Conservation (phyloP, 2,329 filamentous ascomycete genomes). For the Beauveria caledonica region DNA sequence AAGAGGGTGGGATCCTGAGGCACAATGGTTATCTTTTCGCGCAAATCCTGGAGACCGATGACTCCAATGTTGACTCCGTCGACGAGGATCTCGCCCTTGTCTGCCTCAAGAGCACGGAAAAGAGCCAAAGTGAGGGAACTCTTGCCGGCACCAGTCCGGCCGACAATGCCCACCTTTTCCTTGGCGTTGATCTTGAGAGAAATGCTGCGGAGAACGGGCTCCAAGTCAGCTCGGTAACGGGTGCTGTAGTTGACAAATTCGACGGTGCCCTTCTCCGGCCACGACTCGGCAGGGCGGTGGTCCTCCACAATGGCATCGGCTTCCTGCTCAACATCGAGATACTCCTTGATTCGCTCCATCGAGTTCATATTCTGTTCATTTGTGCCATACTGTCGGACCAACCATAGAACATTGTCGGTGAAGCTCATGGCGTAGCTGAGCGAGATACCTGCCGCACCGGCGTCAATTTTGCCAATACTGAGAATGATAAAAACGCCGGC, state of each 20-base stretch:
- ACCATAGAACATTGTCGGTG: slow-evolving; percentile 93
- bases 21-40: slow-evolving; percentile 92
- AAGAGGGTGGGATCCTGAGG: slow-evolving; percentile 95
- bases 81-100: slow-evolving; percentile 80
- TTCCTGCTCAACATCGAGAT: slow-evolving; percentile 92
- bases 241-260: slow-evolving; percentile 88
- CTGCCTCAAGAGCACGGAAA: slow-evolving; percentile 88
- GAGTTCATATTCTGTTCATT: slow-evolving; percentile 99
- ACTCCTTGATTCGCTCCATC: slow-evolving; percentile 94
- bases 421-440: slow-evolving; percentile 95
- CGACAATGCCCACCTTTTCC: slow-evolving; percentile 94
- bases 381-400: slow-evolving; percentile 84
- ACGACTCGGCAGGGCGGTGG: slow-evolving; percentile 66
- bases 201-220: slow-evolving; percentile 74
- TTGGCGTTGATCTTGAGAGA: slow-evolving; percentile 77
- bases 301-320: slow-evolving; percentile 70
- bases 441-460: slow-evolving; percentile 86
- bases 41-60: slow-evolving; percentile 88
- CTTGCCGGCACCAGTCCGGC: slow-evolving; percentile 91
- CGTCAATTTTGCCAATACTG: slow-evolving; percentile 74
- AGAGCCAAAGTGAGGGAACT: slow-evolving; percentile 88
- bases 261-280: slow-evolving; percentile 79
- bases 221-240: slow-evolving; percentile 78
- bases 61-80: slow-evolving; percentile 83
- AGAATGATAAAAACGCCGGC: slow-evolving; percentile 84